These are phyloP conservation scores for Colletotrichum sp. DNA, from an alignment of 2,329 filamentous ascomycete genomes.

Conservation along the genomic window DNA sequence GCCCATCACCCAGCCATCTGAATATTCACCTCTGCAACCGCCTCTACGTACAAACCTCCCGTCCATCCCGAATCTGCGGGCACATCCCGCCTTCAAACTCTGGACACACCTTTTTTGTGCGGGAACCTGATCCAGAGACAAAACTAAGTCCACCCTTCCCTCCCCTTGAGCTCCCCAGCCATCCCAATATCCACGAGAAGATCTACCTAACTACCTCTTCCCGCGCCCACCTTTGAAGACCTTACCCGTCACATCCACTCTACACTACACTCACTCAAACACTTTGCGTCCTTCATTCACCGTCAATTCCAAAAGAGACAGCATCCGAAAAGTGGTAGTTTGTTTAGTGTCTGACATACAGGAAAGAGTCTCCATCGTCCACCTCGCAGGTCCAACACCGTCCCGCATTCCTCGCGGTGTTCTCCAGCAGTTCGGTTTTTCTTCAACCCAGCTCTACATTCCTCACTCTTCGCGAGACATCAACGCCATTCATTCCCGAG, in stretches of 20 bases:
- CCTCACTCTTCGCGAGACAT: background rate
- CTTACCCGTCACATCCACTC: background rate
- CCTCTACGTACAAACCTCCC: constrained; percentile 7
- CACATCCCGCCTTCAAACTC: background rate
- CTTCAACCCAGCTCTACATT: background rate
- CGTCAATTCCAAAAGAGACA: background rate
- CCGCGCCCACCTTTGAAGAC: constrained; percentile 4
- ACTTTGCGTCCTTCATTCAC: constrained; percentile 3
- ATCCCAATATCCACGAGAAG: constrained; percentile 15
- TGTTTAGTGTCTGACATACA: constrained; percentile 18
- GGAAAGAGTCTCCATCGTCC: background rate
- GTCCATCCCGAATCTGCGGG: constrained; percentile 1
- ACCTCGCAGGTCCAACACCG: constrained; percentile 13
- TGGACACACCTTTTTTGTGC: background rate
- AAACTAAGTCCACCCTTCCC: constrained; percentile 20
- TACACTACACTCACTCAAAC: background rate
- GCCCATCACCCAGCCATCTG: constrained; percentile 22
- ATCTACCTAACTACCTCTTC: background rate
- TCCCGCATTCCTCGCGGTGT: constrained; percentile 23
- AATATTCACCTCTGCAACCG: constrained; percentile 22
- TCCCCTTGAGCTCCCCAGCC: constrained; percentile 5
- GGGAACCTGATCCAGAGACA: constrained; percentile 21
- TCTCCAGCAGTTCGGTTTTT: background rate
- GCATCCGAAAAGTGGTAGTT: constrained; percentile 3
- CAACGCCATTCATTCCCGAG: background rate